These are phyloP conservation scores for Triticum timopheevii DNA, from an alignment of 176 grass and related monocot species.

Conservation along the genomic window DNA sequence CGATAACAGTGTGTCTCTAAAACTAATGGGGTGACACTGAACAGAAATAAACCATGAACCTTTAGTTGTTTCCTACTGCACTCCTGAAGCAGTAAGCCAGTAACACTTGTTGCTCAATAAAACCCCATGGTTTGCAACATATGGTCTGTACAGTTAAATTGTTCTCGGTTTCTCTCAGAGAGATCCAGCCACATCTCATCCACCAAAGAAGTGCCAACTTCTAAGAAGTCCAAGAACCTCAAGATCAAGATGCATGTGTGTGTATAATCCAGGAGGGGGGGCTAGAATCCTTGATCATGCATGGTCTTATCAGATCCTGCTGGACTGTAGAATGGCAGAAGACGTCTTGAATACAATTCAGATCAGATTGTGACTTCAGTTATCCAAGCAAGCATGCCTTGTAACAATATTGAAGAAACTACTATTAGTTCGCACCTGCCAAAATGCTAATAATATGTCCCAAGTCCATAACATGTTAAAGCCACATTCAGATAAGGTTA, in stretches of 20 bases:
- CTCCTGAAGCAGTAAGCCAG: background rate
- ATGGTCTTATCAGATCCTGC: background rate
- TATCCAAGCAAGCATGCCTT: background rate
- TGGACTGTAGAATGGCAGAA: background rate
- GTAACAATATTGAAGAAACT: background rate
- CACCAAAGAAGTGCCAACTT: constrained; percentile 13
- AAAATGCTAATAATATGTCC: constrained; percentile 14
- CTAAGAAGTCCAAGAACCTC: constrained; percentile 4
- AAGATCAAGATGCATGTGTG: constrained; percentile 6
- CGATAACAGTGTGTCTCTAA: constrained; percentile 12
- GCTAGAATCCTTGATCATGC: background rate
- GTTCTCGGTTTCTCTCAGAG: background rate
- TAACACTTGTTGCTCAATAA: background rate
- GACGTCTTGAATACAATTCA: constrained; percentile 12
- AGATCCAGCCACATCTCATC: background rate
- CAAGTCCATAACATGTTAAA: background rate
- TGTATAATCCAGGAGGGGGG: background rate
- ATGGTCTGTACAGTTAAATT: background rate
- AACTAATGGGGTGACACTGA: constrained; percentile 1
- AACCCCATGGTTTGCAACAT: background rate
- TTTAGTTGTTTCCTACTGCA: constrained; percentile 15
- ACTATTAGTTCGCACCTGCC: constrained; percentile 1
- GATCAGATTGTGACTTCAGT: background rate
- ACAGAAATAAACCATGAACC: constrained; percentile 16
- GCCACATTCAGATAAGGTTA: background rate